A percentile compares a stretch with the other conserved stretches of the same genome.
Evolutionary conservation across 1,284 basidiomycete genomes (phyloP).

Genomic region (Apiotrichum siamense): DNA sequence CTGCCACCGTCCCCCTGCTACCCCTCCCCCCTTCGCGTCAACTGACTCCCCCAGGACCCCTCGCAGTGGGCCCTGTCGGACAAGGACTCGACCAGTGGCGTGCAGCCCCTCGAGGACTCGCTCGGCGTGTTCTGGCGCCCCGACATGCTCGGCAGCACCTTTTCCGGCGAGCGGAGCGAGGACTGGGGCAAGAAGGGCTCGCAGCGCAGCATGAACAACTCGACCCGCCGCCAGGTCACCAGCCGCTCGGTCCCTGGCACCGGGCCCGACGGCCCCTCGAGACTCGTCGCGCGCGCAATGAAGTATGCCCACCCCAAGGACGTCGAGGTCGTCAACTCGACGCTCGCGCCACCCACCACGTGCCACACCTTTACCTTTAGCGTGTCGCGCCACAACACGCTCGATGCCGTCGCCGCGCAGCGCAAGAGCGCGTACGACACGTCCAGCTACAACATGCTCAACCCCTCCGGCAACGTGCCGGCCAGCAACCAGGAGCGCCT

Average conservation of each 20-base stretch:
- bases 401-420: constrained; percentile 28
- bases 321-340: constrained; percentile 85
- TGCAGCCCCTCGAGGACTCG: constrained; percentile 79
- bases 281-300: constrained; percentile 81
- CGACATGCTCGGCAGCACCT: constrained; percentile 82
- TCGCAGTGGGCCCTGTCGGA: constrained; percentile 81
- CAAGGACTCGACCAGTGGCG: constrained; percentile 72
- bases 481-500: constrained; percentile 57
- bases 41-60: constrained; percentile 26
- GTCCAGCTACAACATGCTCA: constrained; percentile 1
- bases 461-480: constrained; percentile 39
- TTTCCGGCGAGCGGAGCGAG: constrained; percentile 58
- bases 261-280: constrained; percentile 46
- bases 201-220: constrained; percentile 21
- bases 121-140: constrained; percentile 90
- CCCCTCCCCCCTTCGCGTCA: too few relatives aligned
- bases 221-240: constrained; percentile 45
- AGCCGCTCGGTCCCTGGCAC: constrained; percentile 48
- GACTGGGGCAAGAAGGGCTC: constrained; percentile 13
- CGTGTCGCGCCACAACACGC: constrained; percentile 36
- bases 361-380: constrained; percentile 85
- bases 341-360: constrained; percentile 81
- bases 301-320: constrained; percentile 57
- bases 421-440: constrained; percentile 48
- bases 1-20: too few relatives aligned